A percentile compares a stretch with the other conserved stretches of the same genome.
Conservation (phyloP, 495 filamentous ascomycete genomes). For the Tuber borchii region DNA sequence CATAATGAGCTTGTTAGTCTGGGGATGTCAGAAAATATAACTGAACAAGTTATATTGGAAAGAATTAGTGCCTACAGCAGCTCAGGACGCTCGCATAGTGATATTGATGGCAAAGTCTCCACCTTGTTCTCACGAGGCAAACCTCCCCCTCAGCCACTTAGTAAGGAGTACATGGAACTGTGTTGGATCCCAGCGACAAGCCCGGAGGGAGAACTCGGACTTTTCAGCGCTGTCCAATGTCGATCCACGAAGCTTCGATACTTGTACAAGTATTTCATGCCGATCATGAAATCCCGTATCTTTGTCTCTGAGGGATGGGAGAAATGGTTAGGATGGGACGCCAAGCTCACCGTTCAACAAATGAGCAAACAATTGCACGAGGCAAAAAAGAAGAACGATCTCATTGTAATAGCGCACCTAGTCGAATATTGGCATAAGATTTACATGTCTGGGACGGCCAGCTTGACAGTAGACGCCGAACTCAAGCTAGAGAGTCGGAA, state of each 20-base stretch:
- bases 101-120: constrained; percentile 4
- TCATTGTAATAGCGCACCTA: constrained; percentile 5
- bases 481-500: constrained; percentile 9
- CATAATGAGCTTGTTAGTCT: constrained; percentile 6
- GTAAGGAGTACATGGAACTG: constrained; percentile 10
- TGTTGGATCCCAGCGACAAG: constrained; percentile 29
- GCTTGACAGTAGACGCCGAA: background rate
- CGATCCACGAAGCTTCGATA: constrained; percentile 5
- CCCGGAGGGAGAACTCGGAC: background rate
- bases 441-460: background rate
- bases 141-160: constrained; percentile 4
- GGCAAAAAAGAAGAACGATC: constrained; percentile 10
- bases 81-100: background rate
- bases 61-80: constrained; percentile 28
- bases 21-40: constrained; percentile 19
- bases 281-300: constrained; percentile 16
- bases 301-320: constrained; percentile 9
- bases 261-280: constrained; percentile 31
- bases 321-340: constrained; percentile 23
- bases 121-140: constrained; percentile 1
- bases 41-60: constrained; percentile 12
- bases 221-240: constrained; percentile 30
- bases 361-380: constrained; percentile 13
- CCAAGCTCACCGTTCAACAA: background rate
- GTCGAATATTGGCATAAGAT: background rate